phyloP scores from a whole-genome alignment of 352 stramenopile species.

The Hyaloperonospora brassicae region DNA sequence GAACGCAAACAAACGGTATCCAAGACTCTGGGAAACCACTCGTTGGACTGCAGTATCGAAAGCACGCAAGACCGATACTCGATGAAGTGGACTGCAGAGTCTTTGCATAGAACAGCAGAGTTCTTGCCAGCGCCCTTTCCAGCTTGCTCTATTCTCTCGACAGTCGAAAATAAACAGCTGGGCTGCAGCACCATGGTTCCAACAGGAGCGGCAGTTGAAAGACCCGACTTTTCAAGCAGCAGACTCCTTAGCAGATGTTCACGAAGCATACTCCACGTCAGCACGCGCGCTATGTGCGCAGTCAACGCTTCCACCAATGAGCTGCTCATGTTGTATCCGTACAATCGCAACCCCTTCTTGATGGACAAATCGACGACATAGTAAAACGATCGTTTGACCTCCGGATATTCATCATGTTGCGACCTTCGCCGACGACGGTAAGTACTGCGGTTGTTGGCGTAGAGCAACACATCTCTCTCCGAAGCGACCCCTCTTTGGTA shows the following conservation, averaged over 20 bases:
- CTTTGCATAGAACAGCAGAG: constrained; percentile 31
- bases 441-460: constrained; percentile 21
- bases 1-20: constrained; percentile 31
- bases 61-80: constrained; percentile 41
- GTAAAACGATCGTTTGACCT: constrained; percentile 57
- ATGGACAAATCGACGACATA: constrained; percentile 65
- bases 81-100: constrained; percentile 51
- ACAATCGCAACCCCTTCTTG: constrained; percentile 45
- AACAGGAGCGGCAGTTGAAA: constrained; percentile 35
- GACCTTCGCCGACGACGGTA: constrained; percentile 16
- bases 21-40: constrained; percentile 39
- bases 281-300: constrained; percentile 41
- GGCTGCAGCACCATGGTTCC: constrained; percentile 58
- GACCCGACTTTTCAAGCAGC: constrained; percentile 50
- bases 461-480: constrained; percentile 52
- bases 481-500: constrained; percentile 29
- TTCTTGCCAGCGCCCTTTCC: constrained; percentile 31
- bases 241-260: constrained; percentile 52
- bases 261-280: constrained; percentile 70
- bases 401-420: constrained; percentile 5
- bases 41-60: constrained; percentile 36
- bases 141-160: constrained; percentile 25
- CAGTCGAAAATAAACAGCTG: constrained; percentile 31
- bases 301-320: constrained; percentile 50
- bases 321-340: constrained; percentile 75